A percentile compares a stretch with the other conserved stretches of the same genome.
Evolutionary conservation across 2,329 filamentous ascomycete genomes (phyloP).

Genomic region (Tolypocladium sp.): DNA sequence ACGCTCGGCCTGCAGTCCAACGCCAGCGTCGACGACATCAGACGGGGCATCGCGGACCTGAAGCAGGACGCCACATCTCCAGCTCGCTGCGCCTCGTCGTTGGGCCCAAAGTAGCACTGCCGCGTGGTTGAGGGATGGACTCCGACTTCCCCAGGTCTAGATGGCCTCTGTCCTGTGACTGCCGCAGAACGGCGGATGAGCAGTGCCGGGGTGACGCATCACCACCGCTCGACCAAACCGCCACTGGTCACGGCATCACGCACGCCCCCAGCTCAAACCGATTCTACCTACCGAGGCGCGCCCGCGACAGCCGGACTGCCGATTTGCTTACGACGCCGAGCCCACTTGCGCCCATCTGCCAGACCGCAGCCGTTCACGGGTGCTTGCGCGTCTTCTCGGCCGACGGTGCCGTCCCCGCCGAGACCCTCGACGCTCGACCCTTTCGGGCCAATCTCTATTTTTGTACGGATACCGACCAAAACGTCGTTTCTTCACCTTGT

Average conservation of each 20-base stretch:
- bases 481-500: background rate
- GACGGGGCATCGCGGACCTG: constrained; percentile 20
- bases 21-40: constrained; percentile 25
- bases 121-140: background rate
- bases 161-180: background rate
- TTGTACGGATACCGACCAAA: background rate
- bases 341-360: background rate
- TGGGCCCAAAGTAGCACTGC: background rate
- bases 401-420: background rate
- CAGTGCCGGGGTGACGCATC: background rate
- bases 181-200: background rate
- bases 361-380: background rate
- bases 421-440: background rate
- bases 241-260: background rate
- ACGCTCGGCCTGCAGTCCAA: constrained; percentile 23
- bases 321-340: background rate
- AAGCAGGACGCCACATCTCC: constrained; percentile 8
- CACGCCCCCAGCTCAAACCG: background rate
- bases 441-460: background rate
- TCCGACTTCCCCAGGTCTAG: background rate
- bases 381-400: background rate
- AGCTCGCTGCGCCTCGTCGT: background rate
- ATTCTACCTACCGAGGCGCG: background rate
- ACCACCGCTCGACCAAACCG: background rate
- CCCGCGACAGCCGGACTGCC: background rate